phyloP scores from a whole-genome alignment of 805 yeast species.

The Saccharomycopsis selenospora region DNA sequence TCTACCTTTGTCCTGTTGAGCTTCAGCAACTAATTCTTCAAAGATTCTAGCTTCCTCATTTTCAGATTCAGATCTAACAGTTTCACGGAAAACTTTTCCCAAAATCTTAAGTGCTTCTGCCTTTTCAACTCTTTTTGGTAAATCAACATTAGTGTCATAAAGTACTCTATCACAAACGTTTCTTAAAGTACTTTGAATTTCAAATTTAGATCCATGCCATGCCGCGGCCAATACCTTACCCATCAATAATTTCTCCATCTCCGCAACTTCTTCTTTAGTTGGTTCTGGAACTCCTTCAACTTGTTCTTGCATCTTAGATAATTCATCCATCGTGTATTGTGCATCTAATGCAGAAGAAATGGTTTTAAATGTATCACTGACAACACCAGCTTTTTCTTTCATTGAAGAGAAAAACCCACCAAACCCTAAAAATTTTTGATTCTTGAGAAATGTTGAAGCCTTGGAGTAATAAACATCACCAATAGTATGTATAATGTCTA shows the following conservation, averaged over 20 bases:
- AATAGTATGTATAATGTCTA: constrained; percentile 69
- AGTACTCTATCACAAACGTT: constrained; percentile 62
- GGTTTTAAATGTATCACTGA: constrained; percentile 64
- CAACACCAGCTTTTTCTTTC: constrained; percentile 67
- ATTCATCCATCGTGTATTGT: constrained; percentile 67
- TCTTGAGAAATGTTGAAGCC: constrained; percentile 53
- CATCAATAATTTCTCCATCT: constrained; percentile 64
- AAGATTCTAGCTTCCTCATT: constrained; percentile 72
- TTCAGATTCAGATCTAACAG: constrained; percentile 58
- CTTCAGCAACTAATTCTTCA: constrained; percentile 59
- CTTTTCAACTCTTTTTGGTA: constrained; percentile 43
- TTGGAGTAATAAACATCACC: constrained; percentile 64
- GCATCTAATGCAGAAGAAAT: constrained; percentile 73
- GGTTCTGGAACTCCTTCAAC: constrained; percentile 41
- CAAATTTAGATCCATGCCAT: constrained; percentile 77
- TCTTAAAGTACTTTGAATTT: constrained; percentile 65
- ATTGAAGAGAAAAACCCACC: constrained; percentile 69
- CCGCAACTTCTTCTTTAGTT: constrained; percentile 57
- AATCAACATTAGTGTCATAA: constrained; percentile 46
- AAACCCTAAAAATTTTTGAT: constrained; percentile 53
- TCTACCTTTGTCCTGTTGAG: constrained; percentile 36
- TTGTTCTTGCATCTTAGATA: constrained; percentile 54
- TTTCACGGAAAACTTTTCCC: constrained; percentile 54
- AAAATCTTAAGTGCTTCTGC: constrained; percentile 56
- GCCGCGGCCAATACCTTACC: constrained; percentile 80